Conservation (phyloP, 2,329 filamentous ascomycete species). For the Xylaria sp. region DNA sequence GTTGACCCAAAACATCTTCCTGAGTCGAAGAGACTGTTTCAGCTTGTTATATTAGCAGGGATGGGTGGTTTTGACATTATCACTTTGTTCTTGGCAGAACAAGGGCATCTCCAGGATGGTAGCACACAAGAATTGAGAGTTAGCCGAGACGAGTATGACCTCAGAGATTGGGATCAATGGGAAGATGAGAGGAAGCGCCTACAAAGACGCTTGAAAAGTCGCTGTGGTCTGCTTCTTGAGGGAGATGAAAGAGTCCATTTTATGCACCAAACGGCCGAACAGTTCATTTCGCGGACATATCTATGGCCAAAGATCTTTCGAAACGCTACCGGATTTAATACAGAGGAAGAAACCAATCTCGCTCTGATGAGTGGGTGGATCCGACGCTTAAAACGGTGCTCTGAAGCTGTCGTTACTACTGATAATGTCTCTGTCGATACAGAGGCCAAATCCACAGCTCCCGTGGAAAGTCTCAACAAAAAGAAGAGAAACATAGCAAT, state of each 20-base stretch:
- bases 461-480: too few relatives aligned
- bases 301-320: not conserved
- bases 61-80: not conserved
- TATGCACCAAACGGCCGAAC: conserved; percentile 1
- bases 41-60: not conserved
- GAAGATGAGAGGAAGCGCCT: not conserved
- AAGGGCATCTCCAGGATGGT: not conserved
- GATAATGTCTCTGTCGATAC: too few relatives aligned
- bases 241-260: not conserved
- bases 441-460: too few relatives aligned
- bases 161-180: conserved; percentile 3
- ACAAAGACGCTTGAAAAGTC: conserved; percentile 1
- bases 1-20: not conserved
- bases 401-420: not conserved
- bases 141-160: not conserved
- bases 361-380: not conserved
- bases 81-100: not conserved
- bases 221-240: not conserved
- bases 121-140: not conserved
- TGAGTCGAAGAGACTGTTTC: conserved; percentile 3
- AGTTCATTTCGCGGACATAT: conserved; percentile 1
- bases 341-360: not conserved
- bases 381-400: not conserved
- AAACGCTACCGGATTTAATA: not conserved
- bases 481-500: too few relatives aligned